These are phyloP conservation scores for Deakozyma indianensis DNA, from an alignment of 805 yeast species.

Conservation along the genomic window DNA sequence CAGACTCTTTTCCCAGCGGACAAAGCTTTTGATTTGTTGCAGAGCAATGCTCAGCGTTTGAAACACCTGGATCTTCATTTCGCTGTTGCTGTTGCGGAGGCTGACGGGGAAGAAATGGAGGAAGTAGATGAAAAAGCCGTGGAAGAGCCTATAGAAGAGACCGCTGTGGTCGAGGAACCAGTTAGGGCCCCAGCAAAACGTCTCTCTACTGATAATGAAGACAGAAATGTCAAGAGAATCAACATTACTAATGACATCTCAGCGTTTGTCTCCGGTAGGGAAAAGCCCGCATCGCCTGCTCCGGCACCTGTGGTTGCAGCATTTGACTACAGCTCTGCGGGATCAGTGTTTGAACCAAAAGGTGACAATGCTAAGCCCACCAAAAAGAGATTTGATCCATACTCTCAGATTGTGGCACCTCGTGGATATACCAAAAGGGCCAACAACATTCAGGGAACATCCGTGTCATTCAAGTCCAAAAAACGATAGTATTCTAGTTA, in stretches of 20 bases:
- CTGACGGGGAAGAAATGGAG: background rate
- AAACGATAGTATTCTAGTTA: background rate
- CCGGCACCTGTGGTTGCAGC: too few species aligned
- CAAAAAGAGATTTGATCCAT: slow-evolving; percentile 11
- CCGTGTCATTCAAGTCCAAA: background rate
- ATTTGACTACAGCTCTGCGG: slow-evolving; percentile 17
- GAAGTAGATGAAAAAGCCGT: background rate
- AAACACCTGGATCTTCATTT: slow-evolving; percentile 1
- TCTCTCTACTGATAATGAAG: background rate
- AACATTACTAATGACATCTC: background rate
- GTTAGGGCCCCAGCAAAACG: slow-evolving; percentile 3
- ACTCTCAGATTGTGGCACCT: slow-evolving; percentile 6
- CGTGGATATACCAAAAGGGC: background rate
- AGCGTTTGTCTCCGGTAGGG: too few species aligned
- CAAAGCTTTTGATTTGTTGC: background rate
- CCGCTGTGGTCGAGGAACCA: slow-evolving; percentile 3
- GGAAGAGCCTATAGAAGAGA: background rate
- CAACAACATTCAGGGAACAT: background rate
- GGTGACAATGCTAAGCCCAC: background rate
- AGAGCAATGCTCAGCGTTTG: background rate
- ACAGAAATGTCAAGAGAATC: background rate
- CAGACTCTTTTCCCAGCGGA: background rate
- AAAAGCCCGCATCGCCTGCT: slow-evolving; percentile 1
- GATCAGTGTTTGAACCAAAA: slow-evolving; percentile 10
- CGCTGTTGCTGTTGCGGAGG: background rate